A percentile compares a stretch with the other conserved stretches of the same genome.
phyloP scores from a whole-genome alignment of 441 rosid species.

The Adansonia grandidieri region DNA sequence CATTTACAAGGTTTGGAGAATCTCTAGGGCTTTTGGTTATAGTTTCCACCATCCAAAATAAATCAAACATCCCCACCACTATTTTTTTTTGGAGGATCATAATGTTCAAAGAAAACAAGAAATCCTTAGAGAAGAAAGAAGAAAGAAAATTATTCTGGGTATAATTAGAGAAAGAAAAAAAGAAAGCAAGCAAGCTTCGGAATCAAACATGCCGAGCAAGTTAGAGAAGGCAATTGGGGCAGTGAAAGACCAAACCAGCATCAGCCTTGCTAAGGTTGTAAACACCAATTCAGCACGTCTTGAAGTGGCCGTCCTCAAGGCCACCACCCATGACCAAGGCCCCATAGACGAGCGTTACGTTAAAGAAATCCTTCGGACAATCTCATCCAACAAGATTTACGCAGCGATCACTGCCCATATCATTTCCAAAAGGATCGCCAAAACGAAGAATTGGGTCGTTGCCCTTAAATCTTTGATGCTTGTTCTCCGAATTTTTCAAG shows the following conservation, averaged over 20 bases:
- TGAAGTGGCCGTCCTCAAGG: slow-evolving; percentile 72
- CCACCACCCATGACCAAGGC: slow-evolving; percentile 73
- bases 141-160: background rate
- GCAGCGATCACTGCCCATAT: slow-evolving; percentile 66
- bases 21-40: slow-evolving; percentile 2
- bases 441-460: slow-evolving; percentile 63
- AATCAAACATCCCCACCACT: background rate
- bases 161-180: background rate
- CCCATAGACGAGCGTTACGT: slow-evolving; percentile 72
- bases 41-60: slow-evolving; percentile 24
- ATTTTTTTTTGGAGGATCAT: background rate
- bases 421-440: slow-evolving; percentile 62
- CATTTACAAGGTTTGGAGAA: slow-evolving; percentile 11
- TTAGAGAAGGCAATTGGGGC: slow-evolving; percentile 39
- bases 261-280: slow-evolving; percentile 57
- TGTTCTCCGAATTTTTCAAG: slow-evolving; percentile 65
- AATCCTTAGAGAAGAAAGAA: too few relatives aligned
- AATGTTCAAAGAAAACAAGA: background rate
- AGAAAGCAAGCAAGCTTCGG: background rate
- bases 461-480: slow-evolving; percentile 47
- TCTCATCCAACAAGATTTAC: slow-evolving; percentile 54
- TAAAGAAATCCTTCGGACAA: slow-evolving; percentile 49
- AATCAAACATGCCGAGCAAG: background rate
- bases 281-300: slow-evolving; percentile 53
- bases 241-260: slow-evolving; percentile 52